Conservation (phyloP, 257 asterid genomes). For the Scutellaria galericulata region DNA sequence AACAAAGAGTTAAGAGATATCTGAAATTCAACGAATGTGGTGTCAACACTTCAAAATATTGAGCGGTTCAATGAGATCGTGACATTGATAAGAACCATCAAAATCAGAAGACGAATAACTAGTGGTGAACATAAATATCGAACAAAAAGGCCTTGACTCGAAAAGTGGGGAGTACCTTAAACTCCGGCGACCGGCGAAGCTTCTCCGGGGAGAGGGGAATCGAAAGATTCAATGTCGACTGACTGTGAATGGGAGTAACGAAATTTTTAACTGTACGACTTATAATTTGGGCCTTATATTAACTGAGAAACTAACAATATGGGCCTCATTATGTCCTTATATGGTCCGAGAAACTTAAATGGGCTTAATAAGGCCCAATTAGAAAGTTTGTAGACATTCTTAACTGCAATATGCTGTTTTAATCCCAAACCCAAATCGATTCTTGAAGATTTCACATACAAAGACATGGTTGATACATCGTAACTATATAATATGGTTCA, state of each 20-base stretch:
- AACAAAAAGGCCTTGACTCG: neutral
- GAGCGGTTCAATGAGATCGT: slow-evolving; percentile 19
- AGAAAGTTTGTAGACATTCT: neutral
- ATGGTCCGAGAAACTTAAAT: neutral
- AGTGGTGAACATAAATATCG: neutral
- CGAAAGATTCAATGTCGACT: slow-evolving; percentile 36
- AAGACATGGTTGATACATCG: no score
- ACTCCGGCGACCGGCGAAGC: slow-evolving; percentile 46
- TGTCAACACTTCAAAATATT: neutral
- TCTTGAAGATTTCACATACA: no score
- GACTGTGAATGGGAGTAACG: neutral
- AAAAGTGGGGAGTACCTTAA: slow-evolving; percentile 23
- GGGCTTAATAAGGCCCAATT: neutral
- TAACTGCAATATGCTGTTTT: no score
- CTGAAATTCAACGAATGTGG: slow-evolving; percentile 13
- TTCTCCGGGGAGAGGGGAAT: slow-evolving; percentile 27
- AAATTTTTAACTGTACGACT: neutral
- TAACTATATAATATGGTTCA: no score
- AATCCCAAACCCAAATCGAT: no score
- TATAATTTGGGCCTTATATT: slow-evolving; percentile 24
- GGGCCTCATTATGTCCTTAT: neutral
- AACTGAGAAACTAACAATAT: no score
- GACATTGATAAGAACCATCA: slow-evolving; percentile 19
- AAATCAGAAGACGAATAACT: neutral
- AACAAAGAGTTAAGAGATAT: slow-evolving; percentile 2